Evolutionary conservation across 257 asterid genomes (phyloP).

Genomic region (Orobanche coerulescens): DNA sequence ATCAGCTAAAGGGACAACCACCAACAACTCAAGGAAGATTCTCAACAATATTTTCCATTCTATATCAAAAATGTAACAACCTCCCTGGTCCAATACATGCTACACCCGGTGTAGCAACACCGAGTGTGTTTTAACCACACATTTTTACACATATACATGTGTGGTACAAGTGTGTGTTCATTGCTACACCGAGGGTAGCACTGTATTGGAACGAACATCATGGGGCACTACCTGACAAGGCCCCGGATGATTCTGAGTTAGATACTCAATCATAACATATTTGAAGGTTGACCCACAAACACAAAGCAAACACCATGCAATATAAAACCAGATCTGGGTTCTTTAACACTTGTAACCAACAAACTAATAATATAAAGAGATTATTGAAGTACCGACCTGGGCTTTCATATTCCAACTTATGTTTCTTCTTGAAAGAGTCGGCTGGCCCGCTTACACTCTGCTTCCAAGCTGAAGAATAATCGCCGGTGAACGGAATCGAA

Average conservation of each 20-base stretch:
- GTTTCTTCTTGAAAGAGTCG: slow-evolving; percentile 64
- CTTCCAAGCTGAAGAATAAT: slow-evolving; percentile 62
- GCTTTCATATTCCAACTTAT: slow-evolving; percentile 49
- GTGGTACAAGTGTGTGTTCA: too few species aligned
- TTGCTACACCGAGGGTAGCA: background rate
- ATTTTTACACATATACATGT: too few species aligned
- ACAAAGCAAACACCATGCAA: slow-evolving; percentile 22
- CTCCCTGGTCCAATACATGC: too few species aligned
- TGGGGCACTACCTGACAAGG: slow-evolving; percentile 31
- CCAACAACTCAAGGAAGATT: slow-evolving; percentile 22
- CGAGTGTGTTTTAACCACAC: too few species aligned
- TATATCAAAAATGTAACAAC: background rate
- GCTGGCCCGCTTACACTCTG: slow-evolving; percentile 33
- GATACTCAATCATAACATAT: slow-evolving; percentile 25
- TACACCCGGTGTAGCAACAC: too few species aligned
- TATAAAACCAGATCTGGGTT: slow-evolving; percentile 35
- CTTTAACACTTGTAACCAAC: slow-evolving; percentile 18
- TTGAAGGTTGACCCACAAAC: slow-evolving; percentile 37
- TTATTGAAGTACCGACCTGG: too few species aligned
- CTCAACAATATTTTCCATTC: slow-evolving; percentile 22
- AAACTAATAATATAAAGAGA: background rate
- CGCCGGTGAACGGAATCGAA: slow-evolving; percentile 79
- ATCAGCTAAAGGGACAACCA: slow-evolving; percentile 29
- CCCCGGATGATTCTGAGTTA: slow-evolving; percentile 39
- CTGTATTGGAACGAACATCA: too few species aligned